Evolutionary conservation across 225 moss, liverwort and hornwort species (phyloP), one percentile per base, ranked within the genome.

Genomic region (Takakia lepidozioides): DNA sequence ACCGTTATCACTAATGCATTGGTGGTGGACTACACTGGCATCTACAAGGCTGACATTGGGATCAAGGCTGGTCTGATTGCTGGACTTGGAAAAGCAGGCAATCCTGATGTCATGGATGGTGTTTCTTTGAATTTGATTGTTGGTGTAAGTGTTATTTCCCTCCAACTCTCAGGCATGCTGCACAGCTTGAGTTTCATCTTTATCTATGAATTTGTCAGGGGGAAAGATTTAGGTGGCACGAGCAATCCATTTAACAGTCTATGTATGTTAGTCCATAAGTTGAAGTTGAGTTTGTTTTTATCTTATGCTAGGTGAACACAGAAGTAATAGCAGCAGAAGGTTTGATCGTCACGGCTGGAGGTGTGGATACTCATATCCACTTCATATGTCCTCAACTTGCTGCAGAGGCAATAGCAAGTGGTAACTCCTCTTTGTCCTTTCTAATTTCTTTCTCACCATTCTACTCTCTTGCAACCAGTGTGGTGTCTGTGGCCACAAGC

Each of bases 61-160:
- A 86, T 95, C 43, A 95, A 95, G 27, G 75, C 48, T 25, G 60
- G 95, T 2, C 1, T 58, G n/a, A 90, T 95, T 17, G 67, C 54
- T 19, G 95, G 73, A 34, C 84, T 90, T 25, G 95, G 95, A 19
- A 95, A 95, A 59, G 90, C 84, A 38, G 95, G 95, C 14, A 95
- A 95, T 56, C 95, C 95, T 16, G 86, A 95, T 59, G 84, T 87
- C 56, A 95, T 95, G 95, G 84, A 90, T 32, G 82, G 82, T 54
- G 90, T 95, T 2, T 25, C 68, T 2, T 29, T 63, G 0, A 60
- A 62, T 42, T 76, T 95, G 90, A 32, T 90, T 18, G 82, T 90
- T 10, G 90, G 90, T 66, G 95, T 95, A 65, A 59, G 84, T 64
- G 23, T 8, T 55, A 8, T 40, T 60, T 52, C 44, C 40, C 34